These are phyloP conservation scores for Chaetomiaceae sp. DNA, from an alignment of 2,329 filamentous ascomycete species.

Conservation along the genomic window DNA sequence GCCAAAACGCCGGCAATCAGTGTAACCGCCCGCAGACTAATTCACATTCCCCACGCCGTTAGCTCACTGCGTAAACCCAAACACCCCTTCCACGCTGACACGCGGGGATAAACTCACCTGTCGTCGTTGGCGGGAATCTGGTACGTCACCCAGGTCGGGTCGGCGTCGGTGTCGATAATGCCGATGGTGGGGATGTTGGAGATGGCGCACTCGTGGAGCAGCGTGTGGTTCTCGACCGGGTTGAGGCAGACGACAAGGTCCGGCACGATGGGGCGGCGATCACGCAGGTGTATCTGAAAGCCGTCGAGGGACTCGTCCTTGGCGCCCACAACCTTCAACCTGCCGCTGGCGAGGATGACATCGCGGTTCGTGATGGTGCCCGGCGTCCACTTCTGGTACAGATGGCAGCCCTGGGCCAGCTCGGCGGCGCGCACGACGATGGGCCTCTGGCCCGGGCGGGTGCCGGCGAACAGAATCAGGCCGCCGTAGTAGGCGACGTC, in stretches of 20 bases:
- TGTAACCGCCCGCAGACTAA: conserved; percentile 75
- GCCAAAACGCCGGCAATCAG: conserved; percentile 83
- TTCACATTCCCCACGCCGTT: too few species aligned
- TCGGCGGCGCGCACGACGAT: conserved; percentile 75
- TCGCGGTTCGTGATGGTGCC: conserved; percentile 90
- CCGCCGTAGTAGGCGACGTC: conserved; percentile 79
- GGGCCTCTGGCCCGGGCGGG: conserved; percentile 71
- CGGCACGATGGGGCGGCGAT: conserved; percentile 65
- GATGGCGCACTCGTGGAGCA: conserved; percentile 85
- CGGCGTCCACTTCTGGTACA: conserved; percentile 90
- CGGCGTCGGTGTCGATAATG: conserved; percentile 85
- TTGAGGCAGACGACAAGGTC: conserved; percentile 92
- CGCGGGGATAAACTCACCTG: conserved; percentile 53
- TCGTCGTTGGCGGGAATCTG: conserved; percentile 96
- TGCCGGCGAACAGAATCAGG: conserved; percentile 85
- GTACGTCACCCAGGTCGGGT: conserved; percentile 93
- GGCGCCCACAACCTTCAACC: conserved; percentile 70
- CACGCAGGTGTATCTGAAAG: conserved; percentile 59
- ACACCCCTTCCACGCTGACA: not conserved
- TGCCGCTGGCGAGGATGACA: conserved; percentile 69
- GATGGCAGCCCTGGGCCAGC: conserved; percentile 71
- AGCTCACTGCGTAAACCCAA: too few species aligned
- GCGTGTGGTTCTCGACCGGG: conserved; percentile 81
- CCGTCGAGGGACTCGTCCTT: conserved; percentile 55
- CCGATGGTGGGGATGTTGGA: conserved; percentile 91